Evolutionary conservation across 306 rosid genomes (phyloP).

Genomic region (Canavalia gladiata): DNA sequence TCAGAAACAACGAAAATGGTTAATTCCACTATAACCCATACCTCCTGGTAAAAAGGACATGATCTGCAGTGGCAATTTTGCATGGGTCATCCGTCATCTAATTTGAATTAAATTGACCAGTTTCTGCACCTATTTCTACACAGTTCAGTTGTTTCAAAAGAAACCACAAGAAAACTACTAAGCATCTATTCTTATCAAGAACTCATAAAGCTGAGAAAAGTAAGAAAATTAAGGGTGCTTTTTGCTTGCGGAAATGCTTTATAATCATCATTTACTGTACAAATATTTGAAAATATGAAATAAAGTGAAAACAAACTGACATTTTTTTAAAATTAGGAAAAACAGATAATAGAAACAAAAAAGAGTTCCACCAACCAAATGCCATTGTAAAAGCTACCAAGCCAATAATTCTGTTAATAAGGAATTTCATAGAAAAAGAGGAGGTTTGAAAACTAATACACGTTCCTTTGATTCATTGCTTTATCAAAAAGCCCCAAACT

Average conservation of each 20-base stretch:
- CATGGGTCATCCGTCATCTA: background rate
- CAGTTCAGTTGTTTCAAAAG: slow-evolving; percentile 8
- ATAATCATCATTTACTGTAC: background rate
- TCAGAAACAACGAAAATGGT: slow-evolving; percentile 35
- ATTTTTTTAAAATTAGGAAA: background rate
- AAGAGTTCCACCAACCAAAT: background rate
- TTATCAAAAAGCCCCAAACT: background rate
- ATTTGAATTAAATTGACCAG: background rate
- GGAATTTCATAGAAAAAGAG: background rate
- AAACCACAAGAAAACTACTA: slow-evolving; percentile 39
- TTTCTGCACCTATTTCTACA: background rate
- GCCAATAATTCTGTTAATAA: background rate
- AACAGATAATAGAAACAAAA: background rate
- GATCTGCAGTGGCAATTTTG: background rate
- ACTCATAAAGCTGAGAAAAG: slow-evolving; percentile 6
- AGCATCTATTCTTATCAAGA: background rate
- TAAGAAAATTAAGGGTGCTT: background rate
- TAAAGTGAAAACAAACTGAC: background rate
- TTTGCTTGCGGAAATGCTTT: background rate
- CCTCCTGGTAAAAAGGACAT: background rate
- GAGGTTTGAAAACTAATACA: background rate
- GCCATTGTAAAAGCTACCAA: background rate
- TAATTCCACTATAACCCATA: slow-evolving; percentile 41
- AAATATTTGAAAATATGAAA: background rate
- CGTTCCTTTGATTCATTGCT: background rate